These are phyloP conservation scores for Amphirosellinia nigrospora DNA, from an alignment of 495 filamentous ascomycete species.

Conservation along the genomic window DNA sequence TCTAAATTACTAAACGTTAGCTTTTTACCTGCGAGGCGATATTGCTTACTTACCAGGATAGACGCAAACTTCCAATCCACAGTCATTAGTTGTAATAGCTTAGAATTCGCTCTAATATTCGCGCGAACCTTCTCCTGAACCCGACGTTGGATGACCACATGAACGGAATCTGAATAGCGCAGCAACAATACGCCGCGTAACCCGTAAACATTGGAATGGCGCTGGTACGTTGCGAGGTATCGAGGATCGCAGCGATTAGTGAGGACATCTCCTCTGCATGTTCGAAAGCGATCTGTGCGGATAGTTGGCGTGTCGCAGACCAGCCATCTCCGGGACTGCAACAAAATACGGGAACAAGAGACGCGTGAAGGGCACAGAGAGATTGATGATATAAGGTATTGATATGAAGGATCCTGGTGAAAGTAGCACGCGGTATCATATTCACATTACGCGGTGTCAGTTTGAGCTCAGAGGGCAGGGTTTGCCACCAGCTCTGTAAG, in stretches of 20 bases:
- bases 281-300: slow-evolving; percentile 7
- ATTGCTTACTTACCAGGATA: slow-evolving; percentile 1
- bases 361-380: slow-evolving; percentile 9
- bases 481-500: slow-evolving; percentile 15
- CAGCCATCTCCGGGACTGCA: background rate
- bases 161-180: slow-evolving; percentile 17
- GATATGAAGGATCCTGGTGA: slow-evolving; percentile 5
- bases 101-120: slow-evolving; percentile 9
- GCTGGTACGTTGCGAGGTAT: background rate
- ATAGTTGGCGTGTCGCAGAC: slow-evolving; percentile 1
- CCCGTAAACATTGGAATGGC: slow-evolving; percentile 8
- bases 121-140: background rate
- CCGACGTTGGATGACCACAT: background rate
- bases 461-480: background rate
- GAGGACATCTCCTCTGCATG: slow-evolving; percentile 4
- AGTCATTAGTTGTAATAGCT: slow-evolving; percentile 9
- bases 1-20: background rate
- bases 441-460: background rate
- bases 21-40: background rate
- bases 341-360: background rate
- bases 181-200: slow-evolving; percentile 15
- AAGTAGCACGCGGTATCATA: background rate
- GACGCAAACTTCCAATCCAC: slow-evolving; percentile 17
- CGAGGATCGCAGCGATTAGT: background rate
- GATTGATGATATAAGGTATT: slow-evolving; percentile 2